phyloP scores from a whole-genome alignment of 2,329 filamentous ascomycete species.

The Aspergillus uvarum region DNA sequence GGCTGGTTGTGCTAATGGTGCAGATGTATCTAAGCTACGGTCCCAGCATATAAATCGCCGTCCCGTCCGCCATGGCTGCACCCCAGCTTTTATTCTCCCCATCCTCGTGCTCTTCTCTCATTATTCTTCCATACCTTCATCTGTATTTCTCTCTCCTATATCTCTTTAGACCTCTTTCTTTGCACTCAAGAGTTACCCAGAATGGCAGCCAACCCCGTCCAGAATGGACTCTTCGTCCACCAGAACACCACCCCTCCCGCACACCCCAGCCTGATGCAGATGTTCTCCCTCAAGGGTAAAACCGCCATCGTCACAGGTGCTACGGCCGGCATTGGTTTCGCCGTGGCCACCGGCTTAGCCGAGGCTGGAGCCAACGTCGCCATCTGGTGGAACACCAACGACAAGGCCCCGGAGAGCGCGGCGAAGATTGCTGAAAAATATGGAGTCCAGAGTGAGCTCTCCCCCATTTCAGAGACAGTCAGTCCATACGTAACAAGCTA shows the following conservation, averaged over 20 bases:
- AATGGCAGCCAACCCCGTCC: conserved; percentile 39
- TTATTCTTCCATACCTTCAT: neutral
- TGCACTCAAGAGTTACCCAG: too few relatives aligned
- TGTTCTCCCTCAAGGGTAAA: conserved; percentile 69
- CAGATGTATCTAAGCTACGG: neutral
- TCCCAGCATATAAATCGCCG: neutral
- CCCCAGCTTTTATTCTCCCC: neutral
- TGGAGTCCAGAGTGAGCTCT: conserved; percentile 57
- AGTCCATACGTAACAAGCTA: neutral
- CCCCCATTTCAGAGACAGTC: neutral
- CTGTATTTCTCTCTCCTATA: neutral
- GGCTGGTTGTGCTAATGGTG: neutral
- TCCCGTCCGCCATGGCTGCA: neutral
- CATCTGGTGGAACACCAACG: conserved; percentile 71
- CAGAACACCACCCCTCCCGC: conserved; percentile 54
- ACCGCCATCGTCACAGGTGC: conserved; percentile 71
- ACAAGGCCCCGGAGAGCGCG: conserved; percentile 61
- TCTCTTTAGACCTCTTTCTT: neutral
- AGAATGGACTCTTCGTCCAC: conserved; percentile 56
- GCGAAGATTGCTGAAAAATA: conserved; percentile 64
- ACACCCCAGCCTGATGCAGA: conserved; percentile 55
- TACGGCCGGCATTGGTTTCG: conserved; percentile 67
- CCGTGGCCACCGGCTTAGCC: conserved; percentile 63
- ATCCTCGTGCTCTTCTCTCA: neutral
- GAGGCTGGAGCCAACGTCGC: conserved; percentile 72